phyloP scores from a whole-genome alignment of 331 rosid genomes.

The Saraca asoca region DNA sequence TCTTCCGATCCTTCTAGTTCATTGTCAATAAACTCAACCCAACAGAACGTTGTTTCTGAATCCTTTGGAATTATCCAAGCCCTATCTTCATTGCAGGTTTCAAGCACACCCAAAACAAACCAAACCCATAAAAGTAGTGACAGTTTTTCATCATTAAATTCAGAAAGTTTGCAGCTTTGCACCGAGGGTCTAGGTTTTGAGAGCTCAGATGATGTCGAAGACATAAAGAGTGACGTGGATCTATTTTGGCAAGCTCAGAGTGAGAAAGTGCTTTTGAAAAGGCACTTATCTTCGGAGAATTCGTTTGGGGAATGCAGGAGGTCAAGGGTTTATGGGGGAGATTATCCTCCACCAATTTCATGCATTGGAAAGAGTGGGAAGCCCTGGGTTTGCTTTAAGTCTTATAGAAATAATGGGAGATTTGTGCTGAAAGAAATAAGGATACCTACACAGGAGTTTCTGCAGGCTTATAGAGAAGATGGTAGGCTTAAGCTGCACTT shows the following conservation, averaged over 20 bases:
- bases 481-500: conserved; percentile 84
- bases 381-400: conserved; percentile 73
- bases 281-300: conserved; percentile 9
- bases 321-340: conserved; percentile 45
- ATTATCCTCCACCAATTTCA: conserved; percentile 91
- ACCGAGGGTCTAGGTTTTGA: conserved; percentile 95
- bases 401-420: conserved; percentile 83
- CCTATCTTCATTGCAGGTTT: conserved; percentile 3
- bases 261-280: conserved; percentile 39
- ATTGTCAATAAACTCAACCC: conserved; percentile 24
- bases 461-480: conserved; percentile 82
- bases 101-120: conserved; percentile 25
- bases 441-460: conserved; percentile 65
- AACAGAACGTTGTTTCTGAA: conserved; percentile 18
- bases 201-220: conserved; percentile 82
- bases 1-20: conserved; percentile 8
- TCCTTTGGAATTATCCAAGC: neutral
- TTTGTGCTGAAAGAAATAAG: conserved; percentile 79
- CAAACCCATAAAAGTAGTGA: conserved; percentile 49
- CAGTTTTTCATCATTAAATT: conserved; percentile 62
- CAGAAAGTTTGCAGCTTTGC: conserved; percentile 77
- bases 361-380: conserved; percentile 71
- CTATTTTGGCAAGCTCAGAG: conserved; percentile 34
- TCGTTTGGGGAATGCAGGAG: conserved; percentile 48
- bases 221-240: conserved; percentile 37